These are phyloP conservation scores for Boletales sp. DNA, from an alignment of 768 basidiomycete genomes.

Conservation along the genomic window DNA sequence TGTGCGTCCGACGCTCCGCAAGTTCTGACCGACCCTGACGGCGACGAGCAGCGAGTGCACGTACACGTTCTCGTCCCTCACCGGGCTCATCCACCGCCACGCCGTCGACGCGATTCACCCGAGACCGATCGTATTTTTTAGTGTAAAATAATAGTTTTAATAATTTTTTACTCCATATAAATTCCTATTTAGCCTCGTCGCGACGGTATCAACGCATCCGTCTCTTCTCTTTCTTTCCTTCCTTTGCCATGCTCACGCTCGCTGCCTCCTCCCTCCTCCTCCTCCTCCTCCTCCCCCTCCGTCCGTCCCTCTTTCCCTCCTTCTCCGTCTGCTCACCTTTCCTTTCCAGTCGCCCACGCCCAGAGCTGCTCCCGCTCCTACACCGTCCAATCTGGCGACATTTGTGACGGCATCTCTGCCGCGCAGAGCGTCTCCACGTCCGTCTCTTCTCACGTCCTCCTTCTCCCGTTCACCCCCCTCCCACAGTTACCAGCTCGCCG, in stretches of 20 bases:
- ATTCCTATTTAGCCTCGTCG: background rate
- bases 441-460: constrained; percentile 16
- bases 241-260: constrained; percentile 36
- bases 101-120: constrained; percentile 74
- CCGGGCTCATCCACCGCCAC: constrained; percentile 63
- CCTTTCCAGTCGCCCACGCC: constrained; percentile 21
- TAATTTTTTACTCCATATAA: too few relatives aligned
- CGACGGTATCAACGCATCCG: constrained; percentile 6
- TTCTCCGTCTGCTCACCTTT: constrained; percentile 1
- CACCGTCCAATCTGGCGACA: constrained; percentile 57
- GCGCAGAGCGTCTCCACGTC: constrained; percentile 61
- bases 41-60: constrained; percentile 52
- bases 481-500: constrained; percentile 69
- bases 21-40: too few relatives aligned
- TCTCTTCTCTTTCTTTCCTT: background rate
- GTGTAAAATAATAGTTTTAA: too few relatives aligned
- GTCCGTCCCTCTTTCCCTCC: constrained; percentile 27
- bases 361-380: constrained; percentile 55
- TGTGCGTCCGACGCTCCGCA: too few relatives aligned
- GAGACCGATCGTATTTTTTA: constrained; percentile 38
- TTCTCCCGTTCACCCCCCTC: background rate
- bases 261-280: constrained; percentile 35
- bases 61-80: constrained; percentile 66
- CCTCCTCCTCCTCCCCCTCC: constrained; percentile 43
- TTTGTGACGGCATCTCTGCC: constrained; percentile 71